Evolutionary conservation across 75 land plant species (phyloP).

Genomic region (Larix kaempferi): DNA sequence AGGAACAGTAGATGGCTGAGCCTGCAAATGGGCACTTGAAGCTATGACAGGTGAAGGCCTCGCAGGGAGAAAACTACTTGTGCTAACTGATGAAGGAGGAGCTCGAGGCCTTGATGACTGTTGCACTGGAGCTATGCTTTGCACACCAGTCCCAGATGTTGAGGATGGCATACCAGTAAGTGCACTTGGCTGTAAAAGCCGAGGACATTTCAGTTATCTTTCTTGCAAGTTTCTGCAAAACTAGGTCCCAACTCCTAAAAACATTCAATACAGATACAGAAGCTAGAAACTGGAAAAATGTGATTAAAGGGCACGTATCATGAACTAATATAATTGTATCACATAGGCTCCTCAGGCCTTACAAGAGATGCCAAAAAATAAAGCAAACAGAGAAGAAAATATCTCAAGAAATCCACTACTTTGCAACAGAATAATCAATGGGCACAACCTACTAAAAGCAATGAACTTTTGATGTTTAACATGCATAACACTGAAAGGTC

Average conservation of each 20-base stretch:
- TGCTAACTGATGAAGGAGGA: neutral
- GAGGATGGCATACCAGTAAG: conserved; percentile 1
- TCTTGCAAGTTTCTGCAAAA: neutral
- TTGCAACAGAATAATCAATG: neutral
- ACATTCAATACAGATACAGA: neutral
- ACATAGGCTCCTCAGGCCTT: neutral
- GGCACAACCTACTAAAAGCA: neutral
- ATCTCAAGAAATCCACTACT: neutral
- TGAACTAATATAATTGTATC: neutral
- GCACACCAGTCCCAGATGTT: neutral
- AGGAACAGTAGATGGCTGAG: conserved; percentile 1
- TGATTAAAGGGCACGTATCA: neutral
- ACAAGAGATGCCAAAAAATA: neutral
- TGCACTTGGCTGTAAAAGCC: neutral
- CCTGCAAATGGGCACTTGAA: conserved; percentile 6
- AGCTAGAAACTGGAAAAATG: neutral
- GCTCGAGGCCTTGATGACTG: conserved; percentile 4
- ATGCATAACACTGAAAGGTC: neutral
- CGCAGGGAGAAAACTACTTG: neutral
- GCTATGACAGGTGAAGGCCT: conserved; percentile 8
- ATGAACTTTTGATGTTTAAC: neutral
- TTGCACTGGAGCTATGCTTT: neutral
- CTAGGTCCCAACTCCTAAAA: neutral
- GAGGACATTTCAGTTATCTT: neutral
- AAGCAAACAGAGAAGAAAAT: neutral